Base-by-base conservation (phyloP, 2,329 filamentous ascomycete species). In the Alternaria longipes region DNA sequence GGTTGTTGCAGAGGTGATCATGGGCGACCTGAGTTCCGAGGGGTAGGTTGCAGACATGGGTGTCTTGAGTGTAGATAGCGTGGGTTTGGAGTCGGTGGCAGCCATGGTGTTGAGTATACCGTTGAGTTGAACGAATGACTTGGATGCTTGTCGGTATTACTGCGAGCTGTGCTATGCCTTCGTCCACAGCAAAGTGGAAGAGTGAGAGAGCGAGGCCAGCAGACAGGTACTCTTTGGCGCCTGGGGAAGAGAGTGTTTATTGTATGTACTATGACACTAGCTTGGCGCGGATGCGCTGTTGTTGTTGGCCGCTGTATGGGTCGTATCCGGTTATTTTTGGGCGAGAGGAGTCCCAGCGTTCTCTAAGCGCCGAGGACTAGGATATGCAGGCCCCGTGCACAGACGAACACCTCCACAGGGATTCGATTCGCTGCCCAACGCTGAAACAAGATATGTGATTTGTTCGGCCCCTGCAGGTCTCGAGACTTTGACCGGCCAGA, bases 21-120 rank as follows among this genome's bases (percentile, higher is more conserved):
- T 84, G 50, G 91, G 91, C 66, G 90, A 94, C 67, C 86, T 72
- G 56, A 84, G 72, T 72, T 84, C 83, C 5, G 83, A 84, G 8
- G 83, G 83, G 60, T 84, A 84, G 28, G 81, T 87, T 47, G 89
- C 87, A 65, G 87, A 87, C 59, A 88, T 84, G 69, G 89, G 89
- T 60, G 85, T 84, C 72, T 83, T 82, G 62, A 84, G 76, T 36
- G 78, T 75, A 60, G 79, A 71, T 68, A 79, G 64, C 14, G 71
- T 64, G 56, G 80, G 78, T 73, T 83, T 83, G 54, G 77, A 70
- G 56, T 79, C 74, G 52, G 78, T 78, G 38, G 78, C 69, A 63
- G 78, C 77, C 77, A 79, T 79, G 71, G 66, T 68, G 70, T 62
- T 54, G 66, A 59, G 56, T 47, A 60, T 67, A 63, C 56, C 53